Evolutionary conservation across 2,329 filamentous ascomycete species (phyloP).

Genomic region (Epichloe glyceriae): DNA sequence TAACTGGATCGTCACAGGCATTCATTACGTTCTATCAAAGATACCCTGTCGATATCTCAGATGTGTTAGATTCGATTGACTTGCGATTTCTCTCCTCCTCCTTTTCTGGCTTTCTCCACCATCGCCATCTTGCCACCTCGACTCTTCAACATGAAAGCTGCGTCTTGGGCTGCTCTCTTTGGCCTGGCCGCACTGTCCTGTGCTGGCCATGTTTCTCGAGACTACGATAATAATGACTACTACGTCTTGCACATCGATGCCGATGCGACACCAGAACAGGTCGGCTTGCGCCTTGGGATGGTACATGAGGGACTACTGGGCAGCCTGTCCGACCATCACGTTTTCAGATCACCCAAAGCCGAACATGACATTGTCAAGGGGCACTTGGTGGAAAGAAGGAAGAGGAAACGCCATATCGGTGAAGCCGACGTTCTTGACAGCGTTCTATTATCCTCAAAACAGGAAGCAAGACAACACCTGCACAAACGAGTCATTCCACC

Average conservation of each 20-base stretch:
- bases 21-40: background rate
- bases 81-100: background rate
- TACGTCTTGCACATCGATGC: slow-evolving; percentile 78
- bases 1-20: background rate
- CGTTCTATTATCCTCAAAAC: slow-evolving; percentile 71
- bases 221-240: slow-evolving; percentile 77
- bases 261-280: slow-evolving; percentile 48
- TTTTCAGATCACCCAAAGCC: slow-evolving; percentile 63
- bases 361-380: slow-evolving; percentile 45
- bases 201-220: slow-evolving; percentile 42
- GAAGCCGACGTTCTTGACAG: slow-evolving; percentile 52
- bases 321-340: slow-evolving; percentile 66
- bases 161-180: slow-evolving; percentile 38
- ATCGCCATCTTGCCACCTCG: background rate
- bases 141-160: slow-evolving; percentile 32
- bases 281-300: slow-evolving; percentile 63
- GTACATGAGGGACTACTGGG: slow-evolving; percentile 71
- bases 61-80: slow-evolving; percentile 2
- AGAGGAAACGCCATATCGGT: slow-evolving; percentile 46
- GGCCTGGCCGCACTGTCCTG: slow-evolving; percentile 37
- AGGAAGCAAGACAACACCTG: slow-evolving; percentile 36
- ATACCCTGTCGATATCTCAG: background rate
- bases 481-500: slow-evolving; percentile 38
- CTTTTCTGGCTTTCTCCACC: background rate
- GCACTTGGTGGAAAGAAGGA: slow-evolving; percentile 39